Conservation (phyloP, 305 asterid genomes). For the Rubia tinctorum region DNA sequence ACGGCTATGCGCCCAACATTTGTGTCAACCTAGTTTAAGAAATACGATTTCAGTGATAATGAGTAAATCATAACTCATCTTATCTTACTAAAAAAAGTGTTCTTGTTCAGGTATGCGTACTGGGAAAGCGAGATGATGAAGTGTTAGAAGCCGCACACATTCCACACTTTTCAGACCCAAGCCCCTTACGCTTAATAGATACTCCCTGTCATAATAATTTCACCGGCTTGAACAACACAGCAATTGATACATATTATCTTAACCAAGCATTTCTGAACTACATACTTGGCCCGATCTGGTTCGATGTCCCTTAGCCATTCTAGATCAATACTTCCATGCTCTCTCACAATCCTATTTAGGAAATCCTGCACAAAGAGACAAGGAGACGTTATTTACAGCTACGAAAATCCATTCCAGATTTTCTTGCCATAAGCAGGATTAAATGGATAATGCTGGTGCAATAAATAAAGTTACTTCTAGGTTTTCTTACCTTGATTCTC, state of each 20-base stretch:
- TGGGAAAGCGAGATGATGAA: conserved; percentile 98
- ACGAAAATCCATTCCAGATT: conserved; percentile 8
- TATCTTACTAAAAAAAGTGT: background rate
- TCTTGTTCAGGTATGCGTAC: conserved; percentile 44
- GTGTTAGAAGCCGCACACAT: conserved; percentile 96
- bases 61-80: background rate
- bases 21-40: conserved; percentile 78
- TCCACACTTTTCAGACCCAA: conserved; percentile 97
- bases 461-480: conserved; percentile 13
- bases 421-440: background rate
- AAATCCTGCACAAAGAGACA: conserved; percentile 57
- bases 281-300: conserved; percentile 98
- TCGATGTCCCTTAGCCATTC: conserved; percentile 98
- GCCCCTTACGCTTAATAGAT: conserved; percentile 85
- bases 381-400: conserved; percentile 8
- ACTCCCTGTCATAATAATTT: conserved; percentile 60
- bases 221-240: conserved; percentile 19
- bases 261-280: background rate
- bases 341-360: conserved; percentile 77
- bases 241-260: conserved; percentile 15
- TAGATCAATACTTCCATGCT: conserved; percentile 86
- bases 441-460: background rate
- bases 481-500: conserved; percentile 73
- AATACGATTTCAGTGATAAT: conserved; percentile 22
- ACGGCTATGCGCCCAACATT: conserved; percentile 99